Evolutionary conservation across 768 basidiomycete genomes (phyloP).

Genomic region (Xerocomellus intermedius): DNA sequence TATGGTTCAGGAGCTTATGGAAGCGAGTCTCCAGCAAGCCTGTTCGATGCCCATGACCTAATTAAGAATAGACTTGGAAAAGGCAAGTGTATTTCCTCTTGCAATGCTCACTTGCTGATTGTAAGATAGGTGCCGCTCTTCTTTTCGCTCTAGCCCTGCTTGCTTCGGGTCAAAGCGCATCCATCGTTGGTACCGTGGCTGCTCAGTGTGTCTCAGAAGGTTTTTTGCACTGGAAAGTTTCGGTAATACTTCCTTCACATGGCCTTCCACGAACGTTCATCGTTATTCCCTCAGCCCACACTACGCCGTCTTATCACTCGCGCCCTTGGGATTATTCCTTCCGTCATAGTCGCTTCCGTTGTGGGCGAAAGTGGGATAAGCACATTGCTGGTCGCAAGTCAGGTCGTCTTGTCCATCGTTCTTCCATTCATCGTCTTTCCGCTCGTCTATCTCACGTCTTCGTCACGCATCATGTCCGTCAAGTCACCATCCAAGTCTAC

Average conservation of each 20-base stretch:
- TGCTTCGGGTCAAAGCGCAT: conserved; percentile 85
- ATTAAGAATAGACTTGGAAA: conserved; percentile 66
- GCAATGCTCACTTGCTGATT: not conserved
- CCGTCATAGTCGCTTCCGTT: conserved; percentile 72
- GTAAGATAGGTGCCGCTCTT: conserved; percentile 63
- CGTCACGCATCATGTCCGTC: conserved; percentile 68
- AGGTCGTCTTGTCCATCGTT: conserved; percentile 80
- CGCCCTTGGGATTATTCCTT: conserved; percentile 76
- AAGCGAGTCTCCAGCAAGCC: conserved; percentile 53
- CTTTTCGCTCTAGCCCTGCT: conserved; percentile 87
- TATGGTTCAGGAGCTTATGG: conserved; percentile 44
- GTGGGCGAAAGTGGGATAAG: conserved; percentile 71
- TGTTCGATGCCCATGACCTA: conserved; percentile 82
- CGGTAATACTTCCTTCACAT: conserved; percentile 42
- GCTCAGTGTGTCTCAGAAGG: conserved; percentile 92
- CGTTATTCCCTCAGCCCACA: conserved; percentile 49
- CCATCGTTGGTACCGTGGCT: conserved; percentile 84
- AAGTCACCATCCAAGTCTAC: conserved; percentile 17
- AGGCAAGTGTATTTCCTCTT: conserved; percentile 39
- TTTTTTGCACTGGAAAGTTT: conserved; percentile 82
- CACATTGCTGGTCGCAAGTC: conserved; percentile 78
- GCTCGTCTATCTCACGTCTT: conserved; percentile 70
- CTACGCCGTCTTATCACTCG: conserved; percentile 83
- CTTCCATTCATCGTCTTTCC: conserved; percentile 87
- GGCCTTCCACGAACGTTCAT: conserved; percentile 26